Evolutionary conservation across 2,329 filamentous ascomycete species (phyloP), one percentile per base, ranked within the genome.

Genomic region (Phoma herbarum): DNA sequence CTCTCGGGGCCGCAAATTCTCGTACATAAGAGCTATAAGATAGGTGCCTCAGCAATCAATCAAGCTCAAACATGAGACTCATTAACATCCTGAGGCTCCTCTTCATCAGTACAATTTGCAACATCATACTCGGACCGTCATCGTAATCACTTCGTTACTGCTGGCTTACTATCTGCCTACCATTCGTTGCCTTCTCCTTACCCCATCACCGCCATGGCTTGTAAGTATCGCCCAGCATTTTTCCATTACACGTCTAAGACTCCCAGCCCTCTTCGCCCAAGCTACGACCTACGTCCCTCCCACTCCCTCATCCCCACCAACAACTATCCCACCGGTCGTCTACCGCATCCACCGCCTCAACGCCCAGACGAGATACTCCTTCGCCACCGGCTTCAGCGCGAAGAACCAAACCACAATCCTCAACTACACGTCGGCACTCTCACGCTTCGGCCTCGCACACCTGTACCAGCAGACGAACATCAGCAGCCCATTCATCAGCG

Each of bases 331-430:
- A 0, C 6, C 63, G 9, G 43, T 66, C 6, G 70, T 76, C 55
- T 76, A 73, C 63, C 72, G 74, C 25, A 62, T 75, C 3, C 71
- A 76, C 45, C 69, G 63, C 43, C 29, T 63, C 29, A 50, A 42
- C 6, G 64, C 72, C 0, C 74, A 75, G 65, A 75, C 74, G 9
- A 63, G 62, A 3, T 76, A 75, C 64, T 45, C 65, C 25, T 74
- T 73, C 64, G 49, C 57, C 42, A 67, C 62, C 0, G 74, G 74
- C 50, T 76, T 76, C 66, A 61, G 52, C 28, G 59, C 73, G 4
- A 75, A 75, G 26, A 76, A 76, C 62, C 74, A 75, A 53, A 71
- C 71, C 46, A 76, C 74, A 1, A 71, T 75, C 54, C 56, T 74
- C 23, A 68, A 67, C 63, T 67, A 65, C 50, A 65, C 62, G 2